A percentile compares a stretch with the other conserved stretches of the same genome.
phyloP scores from a whole-genome alignment of 805 yeast species.

The Pichia eremophila region DNA sequence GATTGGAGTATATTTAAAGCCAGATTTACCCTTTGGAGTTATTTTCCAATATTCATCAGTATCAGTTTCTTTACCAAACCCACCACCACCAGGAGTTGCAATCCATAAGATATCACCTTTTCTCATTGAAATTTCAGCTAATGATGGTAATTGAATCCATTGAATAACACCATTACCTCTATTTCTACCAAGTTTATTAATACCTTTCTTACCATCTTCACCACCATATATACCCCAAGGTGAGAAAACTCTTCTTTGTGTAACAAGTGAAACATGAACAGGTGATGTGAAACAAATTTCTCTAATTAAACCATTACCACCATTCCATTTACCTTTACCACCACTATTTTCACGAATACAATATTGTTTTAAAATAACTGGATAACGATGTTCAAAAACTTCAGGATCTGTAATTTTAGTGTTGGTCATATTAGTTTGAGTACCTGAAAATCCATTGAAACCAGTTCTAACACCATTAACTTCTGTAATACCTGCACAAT shows the following conservation, averaged over 20 bases:
- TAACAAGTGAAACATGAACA: constrained; percentile 67
- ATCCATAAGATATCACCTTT: constrained; percentile 62
- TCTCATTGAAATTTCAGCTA: constrained; percentile 64
- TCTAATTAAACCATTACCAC: constrained; percentile 83
- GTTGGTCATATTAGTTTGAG: constrained; percentile 90
- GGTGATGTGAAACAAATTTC: constrained; percentile 72
- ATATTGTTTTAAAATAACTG: constrained; percentile 67
- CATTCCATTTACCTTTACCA: constrained; percentile 60
- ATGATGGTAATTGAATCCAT: constrained; percentile 36
- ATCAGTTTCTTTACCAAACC: constrained; percentile 39
- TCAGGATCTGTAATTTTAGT: constrained; percentile 90
- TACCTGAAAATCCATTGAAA: constrained; percentile 84
- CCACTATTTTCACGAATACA: constrained; percentile 70
- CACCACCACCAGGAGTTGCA: constrained; percentile 83
- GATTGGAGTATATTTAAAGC: constrained; percentile 6
- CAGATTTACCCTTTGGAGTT: constrained; percentile 1
- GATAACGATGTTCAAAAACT: constrained; percentile 79
- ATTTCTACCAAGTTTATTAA: constrained; percentile 22
- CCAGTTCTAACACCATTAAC: constrained; percentile 71
- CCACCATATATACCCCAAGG: constrained; percentile 91
- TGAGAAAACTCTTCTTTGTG: constrained; percentile 76
- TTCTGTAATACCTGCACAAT: neutral
- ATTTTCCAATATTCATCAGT: constrained; percentile 12
- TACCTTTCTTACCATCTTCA: constrained; percentile 49
- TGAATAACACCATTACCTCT: constrained; percentile 22